Percentiles rank a stretch among this genome's conserved stretches.
phyloP scores from a whole-genome alignment of 805 yeast genomes.

The Nakazawaea populi region DNA sequence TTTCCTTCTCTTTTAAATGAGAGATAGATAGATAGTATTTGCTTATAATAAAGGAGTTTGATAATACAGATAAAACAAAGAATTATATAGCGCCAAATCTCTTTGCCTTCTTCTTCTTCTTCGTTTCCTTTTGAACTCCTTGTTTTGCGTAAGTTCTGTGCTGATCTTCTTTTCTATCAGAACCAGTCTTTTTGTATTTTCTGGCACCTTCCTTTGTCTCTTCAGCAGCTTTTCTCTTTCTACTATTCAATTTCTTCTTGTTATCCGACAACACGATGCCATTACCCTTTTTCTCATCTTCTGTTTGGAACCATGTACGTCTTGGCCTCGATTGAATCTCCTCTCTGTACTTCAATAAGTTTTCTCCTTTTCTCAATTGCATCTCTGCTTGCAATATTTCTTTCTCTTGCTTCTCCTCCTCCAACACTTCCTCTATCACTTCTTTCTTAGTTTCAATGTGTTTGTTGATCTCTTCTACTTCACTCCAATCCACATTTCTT shows the following conservation, averaged over 20 bases:
- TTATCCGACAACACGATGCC: slow-evolving; percentile 34
- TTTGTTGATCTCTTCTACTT: slow-evolving; percentile 63
- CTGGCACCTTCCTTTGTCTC: slow-evolving; percentile 41
- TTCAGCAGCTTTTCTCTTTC: slow-evolving; percentile 70
- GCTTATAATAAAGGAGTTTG: too few relatives aligned
- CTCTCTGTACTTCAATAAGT: slow-evolving; percentile 67
- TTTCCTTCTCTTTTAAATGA: slow-evolving; percentile 12
- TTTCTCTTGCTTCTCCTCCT: slow-evolving; percentile 85
- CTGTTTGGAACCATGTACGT: slow-evolving; percentile 92
- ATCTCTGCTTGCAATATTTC: slow-evolving; percentile 85
- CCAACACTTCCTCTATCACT: slow-evolving; percentile 68
- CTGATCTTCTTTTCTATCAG: slow-evolving; percentile 55
- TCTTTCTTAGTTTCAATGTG: slow-evolving; percentile 55
- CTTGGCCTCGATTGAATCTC: slow-evolving; percentile 89
- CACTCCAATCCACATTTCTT: slow-evolving; percentile 85
- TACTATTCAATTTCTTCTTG: slow-evolving; percentile 44
- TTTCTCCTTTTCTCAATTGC: slow-evolving; percentile 82
- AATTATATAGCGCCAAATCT: background rate
- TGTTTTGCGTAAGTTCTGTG: slow-evolving; percentile 31
- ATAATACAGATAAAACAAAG: too few relatives aligned
- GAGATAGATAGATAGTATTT: too few relatives aligned
- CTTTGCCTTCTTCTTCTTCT: slow-evolving; percentile 19
- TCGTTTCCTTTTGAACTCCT: slow-evolving; percentile 20
- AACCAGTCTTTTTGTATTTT: slow-evolving; percentile 74
- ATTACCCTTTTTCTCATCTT: slow-evolving; percentile 41